Evolutionary conservation across 495 filamentous ascomycete genomes (phyloP).

Genomic region (Geopyxis carbonaria): DNA sequence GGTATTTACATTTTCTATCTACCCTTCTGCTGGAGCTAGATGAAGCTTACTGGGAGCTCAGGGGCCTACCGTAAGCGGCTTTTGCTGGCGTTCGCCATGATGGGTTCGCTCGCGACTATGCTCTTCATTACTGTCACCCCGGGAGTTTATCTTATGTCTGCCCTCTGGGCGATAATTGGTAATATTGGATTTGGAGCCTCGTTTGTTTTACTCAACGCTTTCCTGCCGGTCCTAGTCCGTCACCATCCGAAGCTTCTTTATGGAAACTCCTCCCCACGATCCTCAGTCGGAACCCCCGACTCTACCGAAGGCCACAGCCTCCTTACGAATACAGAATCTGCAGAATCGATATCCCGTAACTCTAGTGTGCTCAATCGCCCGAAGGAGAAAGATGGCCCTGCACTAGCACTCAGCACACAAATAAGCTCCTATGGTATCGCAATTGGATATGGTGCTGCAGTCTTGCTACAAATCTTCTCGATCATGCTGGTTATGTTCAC

Average conservation of each 20-base stretch:
- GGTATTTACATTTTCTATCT: constrained; percentile 38
- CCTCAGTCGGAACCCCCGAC: constrained; percentile 22
- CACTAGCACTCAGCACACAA: constrained; percentile 57
- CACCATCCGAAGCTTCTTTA: constrained; percentile 44
- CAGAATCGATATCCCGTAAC: constrained; percentile 5
- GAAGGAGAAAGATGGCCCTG: constrained; percentile 27
- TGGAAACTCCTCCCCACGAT: constrained; percentile 8
- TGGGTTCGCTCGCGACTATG: constrained; percentile 72
- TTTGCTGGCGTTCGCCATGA: constrained; percentile 63
- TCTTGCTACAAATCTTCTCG: constrained; percentile 59
- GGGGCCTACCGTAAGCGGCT: constrained; percentile 63
- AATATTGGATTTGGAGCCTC: constrained; percentile 69
- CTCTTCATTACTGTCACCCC: constrained; percentile 64
- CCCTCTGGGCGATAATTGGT: constrained; percentile 65
- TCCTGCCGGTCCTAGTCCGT: constrained; percentile 62
- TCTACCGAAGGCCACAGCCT: constrained; percentile 26
- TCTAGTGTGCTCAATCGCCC: constrained; percentile 29
- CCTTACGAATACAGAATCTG: constrained; percentile 27
- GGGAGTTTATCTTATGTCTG: constrained; percentile 59
- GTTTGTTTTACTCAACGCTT: constrained; percentile 72
- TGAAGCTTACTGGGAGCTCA: constrained; percentile 1
- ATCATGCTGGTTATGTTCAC: constrained; percentile 54
- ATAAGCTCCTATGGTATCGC: constrained; percentile 85
- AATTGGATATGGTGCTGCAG: constrained; percentile 70
- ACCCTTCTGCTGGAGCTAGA: background rate